Evolutionary conservation across 495 filamentous ascomycete species (phyloP), one percentile per base, ranked within the genome.

Genomic region (Parathielavia hyrcaniae): DNA sequence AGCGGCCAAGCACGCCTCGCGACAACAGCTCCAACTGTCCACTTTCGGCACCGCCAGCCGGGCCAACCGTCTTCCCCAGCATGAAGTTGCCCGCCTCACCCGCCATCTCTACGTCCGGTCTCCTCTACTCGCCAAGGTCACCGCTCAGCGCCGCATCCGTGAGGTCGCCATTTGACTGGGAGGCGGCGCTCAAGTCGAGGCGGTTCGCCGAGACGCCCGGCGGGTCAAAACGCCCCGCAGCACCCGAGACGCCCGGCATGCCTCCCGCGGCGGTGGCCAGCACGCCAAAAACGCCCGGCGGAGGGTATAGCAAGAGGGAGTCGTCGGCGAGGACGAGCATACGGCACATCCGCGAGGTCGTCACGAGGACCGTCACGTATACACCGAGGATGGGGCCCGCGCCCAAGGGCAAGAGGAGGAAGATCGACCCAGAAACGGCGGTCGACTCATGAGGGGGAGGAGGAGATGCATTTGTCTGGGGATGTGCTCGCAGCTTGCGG

Each of bases 281-380:
- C 50, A 38, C 46, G 2, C 49, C 43, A 5, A n/a, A 20, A 13
- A 54, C 57, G 36, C 55, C 51, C 26, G 26, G 26, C 26, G 26
- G 26, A n/a, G 53, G 51, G 16, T 61, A 68, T 53, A 32, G 45
- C 34, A 67, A 67, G 61, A 79, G 78, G 61, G 69, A 79, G 13
- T 71, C 26, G 6, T 30, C 26, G 26, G 2, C 76, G 9, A 63
- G 72, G 46, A 76, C 79, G 14, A 81, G 72, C 59, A 73, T 81
- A 57, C 73, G 78, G 36, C 79, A 81, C 47, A 80, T 88, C 52
- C 73, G 83, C 26, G 84, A 90, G 67, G 84, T 88, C 5, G 84
- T 90, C 43, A 90, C 86, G 35, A 77, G 87, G 53, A 89, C 86
- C 16, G 86, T 90, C 49, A 90, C 86, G 8, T 88, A 88, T 68